A percentile compares a stretch with the other conserved stretches of the same genome.
These are phyloP conservation scores for Coemansia sp. DNA, from an alignment of 192 early-diverging fungal species.

Conservation along the genomic window DNA sequence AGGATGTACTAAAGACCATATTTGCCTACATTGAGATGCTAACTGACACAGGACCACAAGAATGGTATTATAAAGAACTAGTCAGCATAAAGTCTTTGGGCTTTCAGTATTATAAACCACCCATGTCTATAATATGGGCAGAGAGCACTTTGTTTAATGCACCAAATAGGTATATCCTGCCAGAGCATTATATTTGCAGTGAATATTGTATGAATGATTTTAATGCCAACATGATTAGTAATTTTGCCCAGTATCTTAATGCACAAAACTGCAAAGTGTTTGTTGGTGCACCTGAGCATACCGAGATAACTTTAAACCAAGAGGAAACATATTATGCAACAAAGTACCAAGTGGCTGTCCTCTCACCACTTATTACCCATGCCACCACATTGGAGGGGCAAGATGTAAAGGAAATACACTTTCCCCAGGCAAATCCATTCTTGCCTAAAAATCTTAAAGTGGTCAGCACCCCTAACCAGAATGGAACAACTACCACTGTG, in stretches of 20 bases:
- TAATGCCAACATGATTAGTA: neutral
- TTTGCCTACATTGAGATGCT: constrained; percentile 44
- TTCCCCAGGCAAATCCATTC: neutral
- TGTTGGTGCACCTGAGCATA: constrained; percentile 1
- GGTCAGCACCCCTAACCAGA: neutral
- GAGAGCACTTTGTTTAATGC: neutral
- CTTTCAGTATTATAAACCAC: neutral
- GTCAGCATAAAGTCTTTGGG: constrained; percentile 14
- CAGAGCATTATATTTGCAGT: neutral
- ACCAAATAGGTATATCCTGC: neutral
- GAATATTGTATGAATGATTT: neutral
- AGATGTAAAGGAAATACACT: neutral
- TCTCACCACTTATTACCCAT: neutral
- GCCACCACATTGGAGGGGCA: neutral
- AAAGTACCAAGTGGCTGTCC: neutral
- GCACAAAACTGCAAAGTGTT: neutral
- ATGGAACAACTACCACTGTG: neutral
- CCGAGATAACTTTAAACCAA: neutral
- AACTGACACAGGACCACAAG: constrained; percentile 10
- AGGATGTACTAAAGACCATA: constrained; percentile 16
- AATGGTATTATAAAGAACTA: constrained; percentile 31
- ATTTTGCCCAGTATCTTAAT: neutral
- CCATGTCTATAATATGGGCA: neutral
- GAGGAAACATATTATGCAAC: neutral
- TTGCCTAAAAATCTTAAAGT: neutral